phyloP scores from a whole-genome alignment of 352 stramenopile species.

The Pythium diclinum region DNA sequence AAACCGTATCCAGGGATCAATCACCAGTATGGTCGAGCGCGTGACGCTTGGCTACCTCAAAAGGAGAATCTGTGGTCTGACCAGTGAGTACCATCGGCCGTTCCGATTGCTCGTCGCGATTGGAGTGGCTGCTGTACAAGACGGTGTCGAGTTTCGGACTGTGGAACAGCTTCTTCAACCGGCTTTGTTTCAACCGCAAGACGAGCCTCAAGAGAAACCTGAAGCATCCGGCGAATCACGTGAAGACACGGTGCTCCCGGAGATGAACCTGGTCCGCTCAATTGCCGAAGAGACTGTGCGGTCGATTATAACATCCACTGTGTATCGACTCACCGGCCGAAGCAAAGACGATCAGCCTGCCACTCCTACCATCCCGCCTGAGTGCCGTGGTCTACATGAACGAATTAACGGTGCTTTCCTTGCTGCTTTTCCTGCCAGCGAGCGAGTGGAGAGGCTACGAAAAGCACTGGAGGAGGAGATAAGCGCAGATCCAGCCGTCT shows the following conservation, averaged over 20 bases:
- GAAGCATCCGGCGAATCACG: not conserved
- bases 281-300: slow-evolving; percentile 1
- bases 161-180: not conserved
- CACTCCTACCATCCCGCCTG: not conserved
- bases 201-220: not conserved
- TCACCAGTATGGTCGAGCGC: slow-evolving; percentile 1
- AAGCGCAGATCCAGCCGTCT: not conserved
- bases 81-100: not conserved
- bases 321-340: not conserved
- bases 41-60: slow-evolving; percentile 1
- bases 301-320: not conserved
- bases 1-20: not conserved
- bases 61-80: not conserved
- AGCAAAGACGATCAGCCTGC: not conserved
- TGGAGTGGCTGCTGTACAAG: not conserved
- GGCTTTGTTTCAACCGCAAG: not conserved
- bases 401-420: not conserved
- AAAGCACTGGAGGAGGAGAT: not conserved
- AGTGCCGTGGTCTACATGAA: not conserved
- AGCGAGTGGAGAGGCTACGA: not conserved
- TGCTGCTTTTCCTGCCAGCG: not conserved
- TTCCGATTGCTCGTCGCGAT: slow-evolving; percentile 6
- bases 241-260: not conserved
- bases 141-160: not conserved
- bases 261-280: not conserved